Conservation (phyloP, 1,284 basidiomycete genomes). For the Ceraceosorus bombacis region DNA sequence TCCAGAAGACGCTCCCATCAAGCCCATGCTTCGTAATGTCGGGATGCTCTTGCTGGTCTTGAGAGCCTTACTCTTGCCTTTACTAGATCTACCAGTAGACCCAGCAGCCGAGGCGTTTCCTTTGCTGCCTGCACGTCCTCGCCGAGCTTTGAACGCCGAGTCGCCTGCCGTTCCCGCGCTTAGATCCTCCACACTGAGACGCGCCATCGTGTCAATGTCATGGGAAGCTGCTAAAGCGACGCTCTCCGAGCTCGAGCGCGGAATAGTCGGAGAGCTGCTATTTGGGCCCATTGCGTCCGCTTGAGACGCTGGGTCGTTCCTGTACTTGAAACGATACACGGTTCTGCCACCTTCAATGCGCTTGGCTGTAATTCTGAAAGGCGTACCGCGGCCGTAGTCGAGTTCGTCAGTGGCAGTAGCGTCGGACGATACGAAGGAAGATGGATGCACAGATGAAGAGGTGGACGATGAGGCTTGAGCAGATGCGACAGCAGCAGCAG, state of each 20-base stretch:
- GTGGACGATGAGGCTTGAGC: neutral
- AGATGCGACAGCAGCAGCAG: no score
- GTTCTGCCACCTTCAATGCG: slow-evolving; percentile 24
- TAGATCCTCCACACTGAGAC: no score
- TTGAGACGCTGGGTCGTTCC: slow-evolving; percentile 1
- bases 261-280: neutral
- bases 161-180: no score
- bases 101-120: neutral
- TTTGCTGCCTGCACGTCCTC: neutral
- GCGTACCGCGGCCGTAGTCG: slow-evolving; percentile 32
- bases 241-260: neutral
- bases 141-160: neutral
- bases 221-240: neutral
- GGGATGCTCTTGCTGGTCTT: neutral
- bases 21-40: neutral
- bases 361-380: slow-evolving; percentile 27
- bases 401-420: slow-evolving; percentile 6
- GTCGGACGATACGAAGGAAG: neutral
- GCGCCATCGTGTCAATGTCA: no score
- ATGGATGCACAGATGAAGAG: neutral
- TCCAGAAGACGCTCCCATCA: neutral
- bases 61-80: neutral
- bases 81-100: neutral
- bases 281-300: neutral
- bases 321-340: slow-evolving; percentile 26